Percentiles rank a stretch among this genome's conserved stretches.
Conservation (phyloP, 306 rosid genomes). For the Vigna angularis region DNA sequence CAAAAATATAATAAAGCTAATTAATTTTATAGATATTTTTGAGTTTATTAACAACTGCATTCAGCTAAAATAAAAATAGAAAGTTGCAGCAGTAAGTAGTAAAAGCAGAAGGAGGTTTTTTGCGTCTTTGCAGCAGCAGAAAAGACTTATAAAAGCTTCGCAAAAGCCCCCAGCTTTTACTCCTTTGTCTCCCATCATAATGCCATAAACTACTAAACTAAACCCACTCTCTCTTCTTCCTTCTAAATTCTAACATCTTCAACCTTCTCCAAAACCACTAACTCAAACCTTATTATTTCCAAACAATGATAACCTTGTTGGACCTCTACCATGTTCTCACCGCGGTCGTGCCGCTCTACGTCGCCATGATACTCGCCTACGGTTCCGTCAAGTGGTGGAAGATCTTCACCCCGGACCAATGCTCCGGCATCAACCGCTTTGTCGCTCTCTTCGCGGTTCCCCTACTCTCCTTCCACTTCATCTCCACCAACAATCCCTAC, state of each 20-base stretch:
- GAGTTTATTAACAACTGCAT: too few species aligned
- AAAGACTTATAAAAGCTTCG: constrained; percentile 51
- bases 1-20: too few species aligned
- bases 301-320: constrained; percentile 57
- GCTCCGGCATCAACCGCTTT: constrained; percentile 89
- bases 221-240: background rate
- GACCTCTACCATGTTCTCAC: constrained; percentile 90
- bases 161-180: constrained; percentile 51
- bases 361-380: constrained; percentile 84
- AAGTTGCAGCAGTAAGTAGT: background rate
- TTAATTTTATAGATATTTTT: too few species aligned
- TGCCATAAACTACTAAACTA: constrained; percentile 49
- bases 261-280: background rate
- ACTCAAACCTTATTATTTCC: background rate
- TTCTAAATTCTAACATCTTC: background rate
- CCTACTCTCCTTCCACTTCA: constrained; percentile 85
- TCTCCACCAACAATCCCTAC: constrained; percentile 78
- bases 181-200: constrained; percentile 58
- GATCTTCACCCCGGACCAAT: constrained; percentile 85
- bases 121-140: constrained; percentile 41
- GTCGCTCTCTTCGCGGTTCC: constrained; percentile 92
- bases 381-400: constrained; percentile 95
- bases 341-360: constrained; percentile 84
- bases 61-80: too few species aligned
- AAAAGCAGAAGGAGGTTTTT: constrained; percentile 20